Percentiles rank a stretch among this genome's conserved stretches.
These are phyloP conservation scores for Thuja plicata DNA, from an alignment of 83 land plant species.

Conservation along the genomic window DNA sequence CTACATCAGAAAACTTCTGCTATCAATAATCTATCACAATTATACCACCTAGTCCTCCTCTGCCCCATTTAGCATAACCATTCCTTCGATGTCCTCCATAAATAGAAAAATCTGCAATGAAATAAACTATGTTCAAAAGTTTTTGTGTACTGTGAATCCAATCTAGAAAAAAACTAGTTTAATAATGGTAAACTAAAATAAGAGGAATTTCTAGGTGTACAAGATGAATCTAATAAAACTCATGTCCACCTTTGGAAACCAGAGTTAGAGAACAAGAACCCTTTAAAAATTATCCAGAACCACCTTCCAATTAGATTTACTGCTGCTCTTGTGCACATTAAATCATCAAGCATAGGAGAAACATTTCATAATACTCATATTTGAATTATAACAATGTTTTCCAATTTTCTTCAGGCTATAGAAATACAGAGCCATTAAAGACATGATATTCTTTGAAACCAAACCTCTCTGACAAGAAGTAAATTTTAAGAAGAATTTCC, in stretches of 20 bases:
- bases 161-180: background rate
- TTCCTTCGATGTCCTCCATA: conserved; percentile 18
- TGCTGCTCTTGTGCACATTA: background rate
- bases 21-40: background rate
- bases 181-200: background rate
- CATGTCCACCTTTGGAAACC: background rate
- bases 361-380: background rate
- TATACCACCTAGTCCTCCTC: conserved; percentile 26
- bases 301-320: background rate
- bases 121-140: background rate
- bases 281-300: background rate
- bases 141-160: background rate
- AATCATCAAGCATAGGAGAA: background rate
- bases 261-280: background rate
- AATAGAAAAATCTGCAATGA: background rate
- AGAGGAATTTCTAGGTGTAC: too few relatives aligned
- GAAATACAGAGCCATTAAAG: background rate
- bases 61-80: conserved; percentile 23
- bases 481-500: background rate
- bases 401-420: background rate
- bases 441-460: background rate
- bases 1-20: conserved; percentile 30
- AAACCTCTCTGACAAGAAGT: background rate
- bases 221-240: background rate
- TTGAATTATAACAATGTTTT: background rate